Evolutionary conservation across 495 filamentous ascomycete genomes (phyloP), one percentile per base, ranked within the genome.

Genomic region (Lasiosphaeria hispida): DNA sequence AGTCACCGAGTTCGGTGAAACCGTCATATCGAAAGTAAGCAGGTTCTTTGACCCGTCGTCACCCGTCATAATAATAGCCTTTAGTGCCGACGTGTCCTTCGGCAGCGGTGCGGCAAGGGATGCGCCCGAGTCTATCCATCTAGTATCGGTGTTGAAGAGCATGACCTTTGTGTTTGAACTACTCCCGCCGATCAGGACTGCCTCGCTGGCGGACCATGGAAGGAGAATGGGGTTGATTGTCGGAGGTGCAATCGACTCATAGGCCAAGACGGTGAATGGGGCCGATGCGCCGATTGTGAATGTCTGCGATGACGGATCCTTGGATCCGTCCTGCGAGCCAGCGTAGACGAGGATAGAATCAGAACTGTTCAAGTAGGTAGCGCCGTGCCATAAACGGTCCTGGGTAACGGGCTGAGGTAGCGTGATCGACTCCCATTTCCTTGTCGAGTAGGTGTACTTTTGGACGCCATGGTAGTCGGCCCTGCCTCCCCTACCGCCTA

Each of bases 11-110:
- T 96, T 94, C n/a, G 95, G 92, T 3, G 83, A 85, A 10, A 76
- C 76, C 10, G 75, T 81, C 79, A 93, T 83, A 65, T 96, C 84
- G 68, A 92, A 97, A 1, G 83, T 82, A 60, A 92, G 83, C 10
- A 97, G 75, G n/a, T 90, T 78, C 67, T 91, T 94, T 71, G 88
- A 91, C 4, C 85, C 90, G 65, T 96, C 89, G 40, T 85, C 82
- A 7, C 85, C 86, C 50, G 76, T 74, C 15, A 96, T 69, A 11
- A 97, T 69, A 6, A 83, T 77, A 14, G 80, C 84, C 63, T 85
- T 81, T n/a, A 83, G 69, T 0, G 60, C 55, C 4, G 73, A 72
- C 6, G 75, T 69, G 33, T 83, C 80, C 57, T 82, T 80, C 7
- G 80, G 65, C 9, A 93, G 60, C 11, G 81, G 77, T 35, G 75